Conservation (phyloP, 805 yeast species). For the Metschnikowia noctiluminum region DNA sequence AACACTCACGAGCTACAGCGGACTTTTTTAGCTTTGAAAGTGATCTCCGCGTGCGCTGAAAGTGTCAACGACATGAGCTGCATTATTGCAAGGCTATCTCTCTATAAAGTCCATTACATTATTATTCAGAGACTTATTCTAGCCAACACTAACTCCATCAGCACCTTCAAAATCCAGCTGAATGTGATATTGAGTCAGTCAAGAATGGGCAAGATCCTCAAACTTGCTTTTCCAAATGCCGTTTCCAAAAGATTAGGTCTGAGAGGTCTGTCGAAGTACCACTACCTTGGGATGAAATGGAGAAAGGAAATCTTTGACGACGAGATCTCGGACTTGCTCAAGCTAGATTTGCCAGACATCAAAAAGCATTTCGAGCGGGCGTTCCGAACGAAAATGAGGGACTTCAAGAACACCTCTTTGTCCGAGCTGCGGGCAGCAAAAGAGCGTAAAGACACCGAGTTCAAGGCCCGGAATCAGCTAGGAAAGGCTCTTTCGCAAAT, state of each 20-base stretch:
- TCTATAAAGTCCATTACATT: conserved; percentile 39
- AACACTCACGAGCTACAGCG: not conserved
- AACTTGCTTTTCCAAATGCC: conserved; percentile 37
- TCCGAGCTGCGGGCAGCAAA: not conserved
- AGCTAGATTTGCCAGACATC: conserved; percentile 24
- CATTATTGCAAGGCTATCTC: conserved; percentile 17
- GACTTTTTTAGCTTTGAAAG: not conserved
- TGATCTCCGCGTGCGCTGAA: not conserved
- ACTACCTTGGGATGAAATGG: conserved; percentile 41
- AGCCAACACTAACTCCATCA: conserved; percentile 32
- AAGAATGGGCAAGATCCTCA: conserved; percentile 39
- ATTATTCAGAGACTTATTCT: conserved; percentile 37
- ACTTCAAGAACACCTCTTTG: not conserved
- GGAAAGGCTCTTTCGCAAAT: no score
- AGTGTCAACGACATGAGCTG: not conserved
- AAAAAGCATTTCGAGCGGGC: not conserved
- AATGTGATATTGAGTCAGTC: conserved; percentile 38
- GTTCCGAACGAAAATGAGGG: not conserved
- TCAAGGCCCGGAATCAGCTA: not conserved
- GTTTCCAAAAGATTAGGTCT: conserved; percentile 38
- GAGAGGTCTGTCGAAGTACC: conserved; percentile 43
- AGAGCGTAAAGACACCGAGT: not conserved
- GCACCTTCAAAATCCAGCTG: conserved; percentile 29
- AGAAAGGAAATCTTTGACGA: conserved; percentile 31
- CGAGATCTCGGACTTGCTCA: conserved; percentile 30